Evolutionary conservation across 106 monocot species (phyloP).

Genomic region (Triglochin maritima): DNA sequence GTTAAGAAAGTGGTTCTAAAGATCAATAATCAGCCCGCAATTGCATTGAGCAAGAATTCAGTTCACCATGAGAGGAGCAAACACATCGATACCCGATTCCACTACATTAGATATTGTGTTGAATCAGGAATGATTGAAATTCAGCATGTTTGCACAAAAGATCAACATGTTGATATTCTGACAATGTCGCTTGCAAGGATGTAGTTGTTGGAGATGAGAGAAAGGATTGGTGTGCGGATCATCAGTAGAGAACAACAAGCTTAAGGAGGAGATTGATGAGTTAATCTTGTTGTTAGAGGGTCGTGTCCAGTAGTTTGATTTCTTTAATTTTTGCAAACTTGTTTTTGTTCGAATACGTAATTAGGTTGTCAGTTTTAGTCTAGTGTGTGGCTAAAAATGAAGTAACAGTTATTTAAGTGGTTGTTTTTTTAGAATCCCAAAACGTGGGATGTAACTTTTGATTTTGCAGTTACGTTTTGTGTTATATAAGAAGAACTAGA

Average conservation of each 20-base stretch:
- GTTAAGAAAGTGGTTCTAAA: background rate
- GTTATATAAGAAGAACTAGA: no score
- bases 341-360: no score
- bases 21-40: constrained; percentile 3
- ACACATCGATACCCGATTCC: constrained; percentile 3
- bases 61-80: constrained; percentile 4
- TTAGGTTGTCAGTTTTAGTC: no score
- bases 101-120: constrained; percentile 8
- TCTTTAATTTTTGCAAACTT: background rate
- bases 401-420: no score
- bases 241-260: background rate
- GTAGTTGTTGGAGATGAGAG: background rate
- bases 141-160: background rate
- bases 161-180: background rate
- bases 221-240: background rate
- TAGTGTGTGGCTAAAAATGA: no score
- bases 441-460: no score
- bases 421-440: no score
- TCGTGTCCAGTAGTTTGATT: background rate
- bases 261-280: constrained; percentile 5
- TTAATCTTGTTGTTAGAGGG: background rate
- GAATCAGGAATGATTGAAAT: constrained; percentile 2
- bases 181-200: background rate
- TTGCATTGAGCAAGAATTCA: background rate
- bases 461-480: no score